Evolutionary conservation across 1,284 basidiomycete species (phyloP).

Genomic region (Cutaneotrichosporon spelunceum): DNA sequence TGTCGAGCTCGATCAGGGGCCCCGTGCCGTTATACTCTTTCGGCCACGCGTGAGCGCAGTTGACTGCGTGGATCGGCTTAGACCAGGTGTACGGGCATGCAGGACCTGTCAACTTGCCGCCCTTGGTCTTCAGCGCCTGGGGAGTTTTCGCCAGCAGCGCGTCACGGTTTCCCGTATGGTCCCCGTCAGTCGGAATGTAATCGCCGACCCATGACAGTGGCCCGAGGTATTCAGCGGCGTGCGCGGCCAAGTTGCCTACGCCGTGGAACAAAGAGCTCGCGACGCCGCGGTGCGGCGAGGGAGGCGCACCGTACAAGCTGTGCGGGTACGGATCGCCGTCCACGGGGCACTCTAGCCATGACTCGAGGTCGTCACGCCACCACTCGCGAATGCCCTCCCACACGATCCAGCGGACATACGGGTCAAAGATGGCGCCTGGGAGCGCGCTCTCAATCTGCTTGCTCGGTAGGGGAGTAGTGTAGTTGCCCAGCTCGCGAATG

Average conservation of each 20-base stretch:
- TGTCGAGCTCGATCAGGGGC: constrained; percentile 73
- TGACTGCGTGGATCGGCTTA: constrained; percentile 64
- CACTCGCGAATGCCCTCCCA: constrained; percentile 70
- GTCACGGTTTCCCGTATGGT: constrained; percentile 10
- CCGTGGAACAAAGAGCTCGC: constrained; percentile 20
- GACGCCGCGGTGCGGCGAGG: constrained; percentile 4
- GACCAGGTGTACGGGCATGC: constrained; percentile 72
- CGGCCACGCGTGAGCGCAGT: constrained; percentile 77
- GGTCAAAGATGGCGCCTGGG: constrained; percentile 77
- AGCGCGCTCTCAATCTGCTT: constrained; percentile 68
- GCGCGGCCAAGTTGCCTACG: constrained; percentile 2
- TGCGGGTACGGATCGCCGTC: constrained; percentile 50
- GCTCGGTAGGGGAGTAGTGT: constrained; percentile 64
- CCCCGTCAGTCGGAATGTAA: constrained; percentile 17
- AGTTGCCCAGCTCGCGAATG: constrained; percentile 70
- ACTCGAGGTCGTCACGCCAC: constrained; percentile 60
- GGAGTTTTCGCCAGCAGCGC: constrained; percentile 15
- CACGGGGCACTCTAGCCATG: constrained; percentile 67
- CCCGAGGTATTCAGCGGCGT: constrained; percentile 3
- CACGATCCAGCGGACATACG: constrained; percentile 79
- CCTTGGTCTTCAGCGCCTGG: not conserved
- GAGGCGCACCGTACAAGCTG: constrained; percentile 28
- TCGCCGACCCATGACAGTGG: constrained; percentile 5
- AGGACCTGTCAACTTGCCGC: constrained; percentile 35
- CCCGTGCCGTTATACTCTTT: constrained; percentile 51